Base-by-base conservation (phyloP, 2,329 filamentous ascomycete species). In the Xylaria sp. region DNA sequence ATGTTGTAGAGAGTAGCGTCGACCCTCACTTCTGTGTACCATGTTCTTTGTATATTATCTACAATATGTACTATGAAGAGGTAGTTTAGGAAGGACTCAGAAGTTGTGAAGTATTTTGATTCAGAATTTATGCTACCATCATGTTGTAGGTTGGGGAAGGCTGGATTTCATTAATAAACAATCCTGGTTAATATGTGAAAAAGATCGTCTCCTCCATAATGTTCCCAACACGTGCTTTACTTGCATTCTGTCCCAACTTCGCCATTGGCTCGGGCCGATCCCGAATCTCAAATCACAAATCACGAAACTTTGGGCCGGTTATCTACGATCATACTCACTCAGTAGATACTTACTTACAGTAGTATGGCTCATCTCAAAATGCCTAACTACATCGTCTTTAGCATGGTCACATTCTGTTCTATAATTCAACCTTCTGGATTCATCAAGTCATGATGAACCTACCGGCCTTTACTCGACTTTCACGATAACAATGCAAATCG, bases 181-280 rank as follows among this genome's bases (percentile, higher is more conserved):
- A 65, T 66, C 62, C 62, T 61, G 51, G 66, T 56, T 39, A 20
- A 63, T 59, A 66, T 39, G 59, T 66, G 63, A 68, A 66, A n/a
- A 66, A 42, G 59, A 58, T 60, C 22, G 42, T 25, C 31, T 61
- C 59, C 49, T 39, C 31, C 53, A 58, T 42, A 51, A 60, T 58
- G 56, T 22, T 61, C 64, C 47, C 42, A 63, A 61, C 67, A 70
- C 67, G 68, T 67, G 67, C 59, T 54, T 33, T 54, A 63, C 66
- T 65, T 69, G 66, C 63, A 65, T 71, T 51, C 42, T 31, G 54
- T 45, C 51, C 65, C 62, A 61, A 53, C 61, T 31, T 36, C 60
- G 31, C 55, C 53, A 58, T 64, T 64, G 47, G 67, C 56, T 60
- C 60, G 63, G 63, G 67, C 44, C 58, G 63, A 69, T 66, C 63